A percentile compares a stretch with the other conserved stretches of the same genome.
Conservation (phyloP, 352 stramenopile genomes). For the Pythium coloratum region DNA sequence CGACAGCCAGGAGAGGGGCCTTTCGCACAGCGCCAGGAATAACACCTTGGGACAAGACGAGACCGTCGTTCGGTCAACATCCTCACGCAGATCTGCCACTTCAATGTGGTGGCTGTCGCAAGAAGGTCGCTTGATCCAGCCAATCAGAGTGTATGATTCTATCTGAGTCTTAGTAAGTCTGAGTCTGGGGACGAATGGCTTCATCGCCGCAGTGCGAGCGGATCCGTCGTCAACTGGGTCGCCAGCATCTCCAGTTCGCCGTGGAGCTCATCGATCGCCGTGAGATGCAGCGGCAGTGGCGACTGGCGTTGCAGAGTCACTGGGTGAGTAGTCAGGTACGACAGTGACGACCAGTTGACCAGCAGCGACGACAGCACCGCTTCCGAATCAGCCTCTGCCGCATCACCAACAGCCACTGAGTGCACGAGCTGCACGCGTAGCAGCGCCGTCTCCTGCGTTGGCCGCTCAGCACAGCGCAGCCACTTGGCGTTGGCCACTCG, state of each 20-base stretch:
- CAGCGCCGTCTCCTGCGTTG: constrained; percentile 12
- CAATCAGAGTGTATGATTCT: constrained; percentile 7
- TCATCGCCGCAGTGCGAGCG: constrained; percentile 23
- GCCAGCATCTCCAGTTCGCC: constrained; percentile 24
- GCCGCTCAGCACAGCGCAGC: constrained; percentile 10
- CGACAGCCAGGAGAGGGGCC: not conserved
- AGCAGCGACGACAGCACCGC: constrained; percentile 38
- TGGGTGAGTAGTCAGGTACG: constrained; percentile 75
- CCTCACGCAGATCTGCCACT: not conserved
- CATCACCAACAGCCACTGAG: constrained; percentile 3
- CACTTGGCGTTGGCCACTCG: constrained; percentile 20
- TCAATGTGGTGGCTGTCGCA: constrained; percentile 2
- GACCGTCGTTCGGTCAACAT: not conserved
- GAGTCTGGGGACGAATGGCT: not conserved
- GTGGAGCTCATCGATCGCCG: constrained; percentile 36
- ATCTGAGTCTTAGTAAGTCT: constrained; percentile 7
- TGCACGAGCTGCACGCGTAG: constrained; percentile 12
- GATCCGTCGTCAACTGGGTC: constrained; percentile 26
- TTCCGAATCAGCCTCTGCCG: not conserved
- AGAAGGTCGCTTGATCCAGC: constrained; percentile 9
- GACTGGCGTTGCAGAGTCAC: constrained; percentile 62
- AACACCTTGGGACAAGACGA: constrained; percentile 4
- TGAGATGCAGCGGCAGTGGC: constrained; percentile 61
- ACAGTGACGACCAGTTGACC: constrained; percentile 61
- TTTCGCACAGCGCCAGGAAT: constrained; percentile 8